phyloP scores from a whole-genome alignment of 2,329 filamentous ascomycete species.

The Ophiostoma angusticollis region DNA sequence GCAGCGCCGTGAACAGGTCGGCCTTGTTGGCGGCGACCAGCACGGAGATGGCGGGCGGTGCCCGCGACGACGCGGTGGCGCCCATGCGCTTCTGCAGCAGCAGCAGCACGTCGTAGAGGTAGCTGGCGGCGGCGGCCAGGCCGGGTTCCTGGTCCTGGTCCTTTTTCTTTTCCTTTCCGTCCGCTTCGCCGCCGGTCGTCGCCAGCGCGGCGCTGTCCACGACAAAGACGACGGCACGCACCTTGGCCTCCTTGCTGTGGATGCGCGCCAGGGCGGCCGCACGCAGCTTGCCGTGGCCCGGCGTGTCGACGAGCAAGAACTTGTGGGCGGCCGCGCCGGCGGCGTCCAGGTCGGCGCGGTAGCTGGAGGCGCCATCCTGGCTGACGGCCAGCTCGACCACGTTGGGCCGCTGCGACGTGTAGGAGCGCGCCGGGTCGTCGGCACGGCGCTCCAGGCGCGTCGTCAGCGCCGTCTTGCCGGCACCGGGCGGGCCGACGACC shows the following conservation, averaged over 20 bases:
- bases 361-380: conserved; percentile 32
- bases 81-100: conserved; percentile 55
- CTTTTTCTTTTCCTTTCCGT: too few relatives aligned
- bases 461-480: conserved; percentile 81
- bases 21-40: conserved; percentile 89
- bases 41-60: conserved; percentile 51
- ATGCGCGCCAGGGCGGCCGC: conserved; percentile 40
- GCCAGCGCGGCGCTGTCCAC: conserved; percentile 75
- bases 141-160: too few relatives aligned
- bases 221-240: conserved; percentile 70
- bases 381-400: conserved; percentile 43
- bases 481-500: conserved; percentile 65
- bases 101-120: conserved; percentile 82
- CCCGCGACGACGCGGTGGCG: conserved; percentile 31
- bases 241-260: conserved; percentile 22
- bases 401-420: conserved; percentile 39
- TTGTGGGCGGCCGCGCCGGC: conserved; percentile 46
- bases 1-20: conserved; percentile 87
- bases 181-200: conserved; percentile 32
- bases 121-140: conserved; percentile 63
- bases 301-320: conserved; percentile 75
- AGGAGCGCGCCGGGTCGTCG: conserved; percentile 30
- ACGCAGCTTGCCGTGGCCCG: conserved; percentile 89
- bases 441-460: conserved; percentile 54
- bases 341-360: conserved; percentile 43